Base-by-base conservation (phyloP, 1,284 basidiomycete genomes). In the Schizophyllum amplum region DNA sequence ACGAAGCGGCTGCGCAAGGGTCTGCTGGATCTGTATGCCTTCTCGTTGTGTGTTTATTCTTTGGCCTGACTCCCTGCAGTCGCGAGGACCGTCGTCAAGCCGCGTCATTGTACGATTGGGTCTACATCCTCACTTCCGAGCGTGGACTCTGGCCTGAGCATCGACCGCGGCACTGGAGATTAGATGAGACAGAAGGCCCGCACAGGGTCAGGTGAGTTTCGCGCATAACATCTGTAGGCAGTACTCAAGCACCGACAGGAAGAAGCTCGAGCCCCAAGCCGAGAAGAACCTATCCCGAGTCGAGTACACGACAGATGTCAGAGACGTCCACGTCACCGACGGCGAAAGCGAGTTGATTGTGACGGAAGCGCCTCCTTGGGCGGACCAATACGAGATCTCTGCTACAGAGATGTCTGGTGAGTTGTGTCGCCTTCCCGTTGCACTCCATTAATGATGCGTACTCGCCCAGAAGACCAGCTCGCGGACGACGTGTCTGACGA, bases 101-200 rank as follows among this genome's bases (percentile, higher is more conserved):
- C n/a, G 73, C 80, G 1, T 72, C 76, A 5, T 65, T 87, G 47
- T 76, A 76, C 22, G 83, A 87, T 55, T 85, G 84, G 79, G 72
- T 79, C 0, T 67, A 78, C 33, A 65, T 79, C 17, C 70, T 86
- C 24, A 79, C 79, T 1, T 83, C 81, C 0, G 92, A 94, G 66
- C 80, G 90, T 21, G 91, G 91, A 0, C 66, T 94, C 13, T 94
- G 92, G 92, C 82, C 84, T 4, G 76, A 80, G 52, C 68, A 77
- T n/a, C 71, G 72, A 23, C 68, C 69, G 9, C 77, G 76, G 4
- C 68, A 77, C 9, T 95, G 92, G 90, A 75, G 85, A 52, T 70
- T 94, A 33, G 92, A 94, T 61, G 92, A 94, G 62, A 94, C 91
- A 5, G 92, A 95, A 66, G 92, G 92, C 0, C 92, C 92, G 2